Evolutionary conservation across 1,284 basidiomycete species (phyloP).

Genomic region (Stereum hirsutum): DNA sequence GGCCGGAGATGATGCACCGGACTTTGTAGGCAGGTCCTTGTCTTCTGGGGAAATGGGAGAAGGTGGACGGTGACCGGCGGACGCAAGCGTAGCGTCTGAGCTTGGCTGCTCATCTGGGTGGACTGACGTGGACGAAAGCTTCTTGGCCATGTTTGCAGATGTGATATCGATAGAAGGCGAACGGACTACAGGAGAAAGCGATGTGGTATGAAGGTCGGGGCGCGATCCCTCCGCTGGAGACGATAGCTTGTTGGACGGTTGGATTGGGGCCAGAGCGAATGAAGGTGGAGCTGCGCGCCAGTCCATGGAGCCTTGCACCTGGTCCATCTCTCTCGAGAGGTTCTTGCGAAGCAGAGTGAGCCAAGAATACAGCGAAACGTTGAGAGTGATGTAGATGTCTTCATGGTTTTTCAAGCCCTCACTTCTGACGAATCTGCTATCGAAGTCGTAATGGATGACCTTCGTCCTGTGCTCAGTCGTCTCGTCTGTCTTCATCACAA

Average conservation of each 20-base stretch:
- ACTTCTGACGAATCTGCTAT: constrained; percentile 54
- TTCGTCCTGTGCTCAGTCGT: constrained; percentile 25
- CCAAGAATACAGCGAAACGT: constrained; percentile 74
- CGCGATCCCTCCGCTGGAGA: background rate
- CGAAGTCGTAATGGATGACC: constrained; percentile 59
- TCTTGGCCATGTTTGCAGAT: no score
- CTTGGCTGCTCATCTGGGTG: no score
- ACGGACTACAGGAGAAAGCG: background rate
- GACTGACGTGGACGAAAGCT: no score
- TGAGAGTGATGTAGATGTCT: constrained; percentile 75
- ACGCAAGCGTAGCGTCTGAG: no score
- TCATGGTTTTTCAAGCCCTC: constrained; percentile 46
- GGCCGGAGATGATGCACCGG: no score
- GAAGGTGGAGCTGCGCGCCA: constrained; percentile 28
- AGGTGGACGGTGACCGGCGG: no score
- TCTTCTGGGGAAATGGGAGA: no score
- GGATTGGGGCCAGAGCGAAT: no score
- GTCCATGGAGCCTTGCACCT: constrained; percentile 50
- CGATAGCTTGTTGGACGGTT: no score
- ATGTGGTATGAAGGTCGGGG: background rate
- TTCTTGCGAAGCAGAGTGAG: constrained; percentile 67
- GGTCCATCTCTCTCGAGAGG: constrained; percentile 65
- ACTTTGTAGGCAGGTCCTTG: no score
- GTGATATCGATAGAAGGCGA: no score
- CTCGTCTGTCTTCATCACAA: constrained; percentile 69